Evolutionary conservation across 495 filamentous ascomycete species (phyloP).

Genomic region (Neurospora africana): DNA sequence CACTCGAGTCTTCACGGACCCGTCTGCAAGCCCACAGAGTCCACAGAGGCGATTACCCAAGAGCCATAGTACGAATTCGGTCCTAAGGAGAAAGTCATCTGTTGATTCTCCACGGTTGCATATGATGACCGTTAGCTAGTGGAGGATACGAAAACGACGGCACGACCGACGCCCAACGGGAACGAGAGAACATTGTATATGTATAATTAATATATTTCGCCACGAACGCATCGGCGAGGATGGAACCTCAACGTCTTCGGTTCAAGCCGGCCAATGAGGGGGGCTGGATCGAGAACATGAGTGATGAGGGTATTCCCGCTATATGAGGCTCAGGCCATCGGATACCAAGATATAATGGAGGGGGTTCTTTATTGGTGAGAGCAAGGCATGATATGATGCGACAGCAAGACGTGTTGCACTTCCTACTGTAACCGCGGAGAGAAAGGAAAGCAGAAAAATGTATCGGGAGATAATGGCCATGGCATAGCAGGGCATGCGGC

Average conservation of each 20-base stretch:
- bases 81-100: slow-evolving; percentile 33
- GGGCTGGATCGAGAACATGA: neutral
- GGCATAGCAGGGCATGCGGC: neutral
- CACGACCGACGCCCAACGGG: neutral
- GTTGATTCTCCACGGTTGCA: slow-evolving; percentile 49
- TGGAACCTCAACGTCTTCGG: neutral
- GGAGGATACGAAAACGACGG: neutral
- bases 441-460: neutral
- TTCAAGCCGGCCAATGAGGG: neutral
- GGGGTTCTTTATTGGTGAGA: neutral
- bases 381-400: neutral
- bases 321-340: neutral
- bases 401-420: neutral
- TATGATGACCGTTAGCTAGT: slow-evolving; percentile 56
- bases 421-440: neutral
- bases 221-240: neutral
- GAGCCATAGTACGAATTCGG: slow-evolving; percentile 41
- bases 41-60: slow-evolving; percentile 35
- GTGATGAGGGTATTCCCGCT: neutral
- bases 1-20: slow-evolving; percentile 53
- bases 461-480: neutral
- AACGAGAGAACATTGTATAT: slow-evolving; percentile 11
- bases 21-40: slow-evolving; percentile 25
- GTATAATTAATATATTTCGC: slow-evolving; percentile 9
- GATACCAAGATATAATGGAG: neutral